These are phyloP conservation scores for Panicum hallii DNA, from an alignment of 202 grass and related monocot species.

Conservation along the genomic window DNA sequence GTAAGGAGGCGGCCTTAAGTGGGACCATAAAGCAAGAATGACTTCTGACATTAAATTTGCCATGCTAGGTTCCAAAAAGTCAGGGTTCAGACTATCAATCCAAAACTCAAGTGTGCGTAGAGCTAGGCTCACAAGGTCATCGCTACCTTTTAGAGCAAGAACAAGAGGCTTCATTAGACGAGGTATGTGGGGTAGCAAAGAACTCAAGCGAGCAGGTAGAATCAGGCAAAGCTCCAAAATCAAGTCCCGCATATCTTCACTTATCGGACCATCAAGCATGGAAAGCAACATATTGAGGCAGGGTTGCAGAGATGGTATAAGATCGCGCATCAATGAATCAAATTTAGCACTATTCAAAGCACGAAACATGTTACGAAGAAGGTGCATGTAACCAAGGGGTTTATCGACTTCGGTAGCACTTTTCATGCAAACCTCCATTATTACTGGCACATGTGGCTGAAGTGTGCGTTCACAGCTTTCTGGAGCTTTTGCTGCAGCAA, in stretches of 20 bases:
- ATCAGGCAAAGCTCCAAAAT: slow-evolving; percentile 94
- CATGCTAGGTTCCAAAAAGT: slow-evolving; percentile 99
- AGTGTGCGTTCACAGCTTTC: slow-evolving; percentile 89
- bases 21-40: slow-evolving; percentile 98
- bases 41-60: slow-evolving; percentile 98
- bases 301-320: slow-evolving; percentile 94
- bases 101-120: slow-evolving; percentile 97
- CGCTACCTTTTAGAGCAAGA: slow-evolving; percentile 92
- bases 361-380: slow-evolving; percentile 94
- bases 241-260: slow-evolving; percentile 94
- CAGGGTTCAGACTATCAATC: slow-evolving; percentile 99
- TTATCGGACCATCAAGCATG: slow-evolving; percentile 92
- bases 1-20: slow-evolving; percentile 90
- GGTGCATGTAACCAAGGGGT: slow-evolving; percentile 99
- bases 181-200: slow-evolving; percentile 96
- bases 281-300: slow-evolving; percentile 97
- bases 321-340: slow-evolving; percentile 96
- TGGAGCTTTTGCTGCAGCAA: slow-evolving; percentile 84
- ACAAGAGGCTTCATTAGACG: slow-evolving; percentile 97
- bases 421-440: slow-evolving; percentile 99
- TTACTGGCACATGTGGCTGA: slow-evolving; percentile 94
- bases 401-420: slow-evolving; percentile 95
- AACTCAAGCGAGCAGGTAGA: slow-evolving; percentile 96
- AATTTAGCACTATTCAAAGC: slow-evolving; percentile 96
- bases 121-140: slow-evolving; percentile 94